Percentiles rank a stretch among this genome's conserved stretches.
Conservation (phyloP, 495 filamentous ascomycete species). For the Cercophora sp. region DNA sequence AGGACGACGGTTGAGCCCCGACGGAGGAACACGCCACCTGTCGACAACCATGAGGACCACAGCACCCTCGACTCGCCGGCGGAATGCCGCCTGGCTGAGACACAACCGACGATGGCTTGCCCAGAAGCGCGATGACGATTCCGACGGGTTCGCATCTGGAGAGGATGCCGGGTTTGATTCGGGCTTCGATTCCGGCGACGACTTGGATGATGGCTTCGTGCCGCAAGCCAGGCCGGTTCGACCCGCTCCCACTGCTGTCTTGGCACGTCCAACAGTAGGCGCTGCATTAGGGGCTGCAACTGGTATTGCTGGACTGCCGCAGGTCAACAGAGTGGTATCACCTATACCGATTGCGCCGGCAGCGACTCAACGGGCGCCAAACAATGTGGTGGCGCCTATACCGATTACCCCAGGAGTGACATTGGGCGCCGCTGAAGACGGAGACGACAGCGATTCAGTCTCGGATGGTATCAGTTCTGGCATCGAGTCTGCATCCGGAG, state of each 20-base stretch:
- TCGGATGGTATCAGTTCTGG: constrained; percentile 8
- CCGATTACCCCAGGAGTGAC: too few species aligned
- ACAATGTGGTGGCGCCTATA: too few species aligned
- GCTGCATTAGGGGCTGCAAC: too few species aligned
- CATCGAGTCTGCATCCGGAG: constrained; percentile 7
- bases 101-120: constrained; percentile 6
- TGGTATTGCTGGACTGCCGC: too few species aligned
- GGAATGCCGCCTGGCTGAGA: constrained; percentile 1
- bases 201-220: background rate
- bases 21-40: background rate
- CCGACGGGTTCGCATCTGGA: constrained; percentile 6
- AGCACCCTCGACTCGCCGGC: constrained; percentile 12
- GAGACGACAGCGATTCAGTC: background rate
- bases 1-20: background rate
- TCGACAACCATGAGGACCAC: constrained; percentile 9
- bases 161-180: constrained; percentile 4
- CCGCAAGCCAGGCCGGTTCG: too few species aligned
- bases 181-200: background rate
- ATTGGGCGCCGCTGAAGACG: background rate
- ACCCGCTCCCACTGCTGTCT: too few species aligned
- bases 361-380: too few species aligned
- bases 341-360: too few species aligned
- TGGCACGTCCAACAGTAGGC: too few species aligned
- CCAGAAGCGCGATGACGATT: constrained; percentile 7
- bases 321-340: too few species aligned